Conservation (phyloP, 2,329 filamentous ascomycete species). For the Penicillium sp. region DNA sequence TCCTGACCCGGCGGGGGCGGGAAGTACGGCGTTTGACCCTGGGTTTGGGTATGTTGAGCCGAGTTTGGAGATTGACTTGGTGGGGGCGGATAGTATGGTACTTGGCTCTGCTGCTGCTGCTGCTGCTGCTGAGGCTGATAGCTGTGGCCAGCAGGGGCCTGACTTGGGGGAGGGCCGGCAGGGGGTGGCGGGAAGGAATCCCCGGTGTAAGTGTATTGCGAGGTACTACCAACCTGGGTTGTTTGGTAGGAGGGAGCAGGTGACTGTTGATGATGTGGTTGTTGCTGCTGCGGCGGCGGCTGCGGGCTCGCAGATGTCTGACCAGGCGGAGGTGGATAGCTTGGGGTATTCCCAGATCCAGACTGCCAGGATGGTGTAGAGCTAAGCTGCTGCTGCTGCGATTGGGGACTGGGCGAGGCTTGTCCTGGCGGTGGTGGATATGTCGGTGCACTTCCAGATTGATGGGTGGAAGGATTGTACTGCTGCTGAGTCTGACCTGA, state of each 20-base stretch:
- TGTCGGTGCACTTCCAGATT: constrained; percentile 1
- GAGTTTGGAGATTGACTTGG: constrained; percentile 8
- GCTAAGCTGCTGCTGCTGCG: constrained; percentile 13
- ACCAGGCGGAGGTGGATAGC: constrained; percentile 3
- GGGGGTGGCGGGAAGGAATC: constrained; percentile 46
- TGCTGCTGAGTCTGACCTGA: constrained; percentile 1
- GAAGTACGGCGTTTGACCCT: constrained; percentile 43
- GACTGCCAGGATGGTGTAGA: constrained; percentile 11
- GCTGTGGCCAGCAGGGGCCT: constrained; percentile 18
- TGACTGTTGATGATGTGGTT: constrained; percentile 10
- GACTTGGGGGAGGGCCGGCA: constrained; percentile 36
- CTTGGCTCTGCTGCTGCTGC: constrained; percentile 13
- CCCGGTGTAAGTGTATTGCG: constrained; percentile 35
- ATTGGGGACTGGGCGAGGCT: not conserved
- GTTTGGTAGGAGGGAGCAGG: constrained; percentile 7
- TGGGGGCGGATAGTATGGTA: constrained; percentile 10
- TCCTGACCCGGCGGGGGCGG: constrained; percentile 46
- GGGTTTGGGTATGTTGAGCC: constrained; percentile 6
- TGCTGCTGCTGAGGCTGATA: constrained; percentile 24
- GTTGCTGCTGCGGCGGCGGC: constrained; percentile 9
- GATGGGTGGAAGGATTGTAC: constrained; percentile 1
- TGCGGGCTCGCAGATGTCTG: constrained; percentile 1
- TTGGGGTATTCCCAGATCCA: constrained; percentile 1
- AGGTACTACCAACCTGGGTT: constrained; percentile 4
- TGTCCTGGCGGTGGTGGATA: constrained; percentile 10